Evolutionary conservation across 371 early-diverging fungal genomes (phyloP).

Genomic region (Zancudomyces culisetae): DNA sequence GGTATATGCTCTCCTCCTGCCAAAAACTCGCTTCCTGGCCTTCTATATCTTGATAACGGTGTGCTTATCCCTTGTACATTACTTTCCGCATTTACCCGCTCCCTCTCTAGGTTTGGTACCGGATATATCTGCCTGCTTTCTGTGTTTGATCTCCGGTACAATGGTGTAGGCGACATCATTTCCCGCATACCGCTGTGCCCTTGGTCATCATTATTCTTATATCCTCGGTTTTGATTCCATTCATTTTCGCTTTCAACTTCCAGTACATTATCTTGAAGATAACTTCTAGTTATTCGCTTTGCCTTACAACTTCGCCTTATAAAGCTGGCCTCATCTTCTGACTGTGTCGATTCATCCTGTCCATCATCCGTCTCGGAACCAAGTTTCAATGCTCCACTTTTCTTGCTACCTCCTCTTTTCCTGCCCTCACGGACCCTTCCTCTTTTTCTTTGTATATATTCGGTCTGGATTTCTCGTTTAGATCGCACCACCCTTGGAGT

Average conservation of each 20-base stretch:
- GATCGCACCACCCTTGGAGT: not conserved
- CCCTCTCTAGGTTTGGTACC: too few species aligned
- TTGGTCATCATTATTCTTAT: too few species aligned
- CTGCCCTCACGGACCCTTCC: not conserved
- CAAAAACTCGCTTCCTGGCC: too few species aligned
- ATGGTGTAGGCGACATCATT: not conserved
- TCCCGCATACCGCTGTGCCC: not conserved
- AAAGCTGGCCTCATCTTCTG: constrained; percentile 2
- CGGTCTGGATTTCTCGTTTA: not conserved
- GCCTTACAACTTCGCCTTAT: constrained; percentile 1
- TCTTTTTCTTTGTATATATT: not conserved
- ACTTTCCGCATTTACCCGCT: too few species aligned
- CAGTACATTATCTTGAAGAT: too few species aligned
- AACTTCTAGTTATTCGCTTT: not conserved
- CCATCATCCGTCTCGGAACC: not conserved
- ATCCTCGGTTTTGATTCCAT: too few species aligned
- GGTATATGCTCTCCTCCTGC: too few species aligned
- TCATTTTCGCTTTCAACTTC: too few species aligned
- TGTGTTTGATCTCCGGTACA: not conserved
- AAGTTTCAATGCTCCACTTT: not conserved
- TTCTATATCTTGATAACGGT: too few species aligned
- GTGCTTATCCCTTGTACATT: too few species aligned
- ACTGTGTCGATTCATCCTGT: constrained; percentile 2
- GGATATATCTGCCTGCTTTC: too few species aligned
- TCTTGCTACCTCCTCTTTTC: not conserved